A percentile compares a stretch with the other conserved stretches of the same genome.
Conservation (phyloP, 192 early-diverging fungal genomes). For the Coemansia sp. region DNA sequence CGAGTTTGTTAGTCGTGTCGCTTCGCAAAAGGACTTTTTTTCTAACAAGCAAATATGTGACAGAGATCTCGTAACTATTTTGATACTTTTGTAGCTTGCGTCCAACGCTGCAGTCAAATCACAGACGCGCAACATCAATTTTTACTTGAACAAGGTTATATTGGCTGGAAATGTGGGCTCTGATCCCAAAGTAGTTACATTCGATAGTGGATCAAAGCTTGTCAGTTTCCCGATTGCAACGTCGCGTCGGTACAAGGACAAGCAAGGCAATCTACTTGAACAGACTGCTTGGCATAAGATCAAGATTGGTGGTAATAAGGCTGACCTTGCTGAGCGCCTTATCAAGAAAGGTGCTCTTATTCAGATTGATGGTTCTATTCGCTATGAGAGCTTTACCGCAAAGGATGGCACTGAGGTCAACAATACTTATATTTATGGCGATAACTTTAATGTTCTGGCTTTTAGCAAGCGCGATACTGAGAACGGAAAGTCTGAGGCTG, state of each 20-base stretch:
- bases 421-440: slow-evolving; percentile 39
- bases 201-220: slow-evolving; percentile 51
- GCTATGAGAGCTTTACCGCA: slow-evolving; percentile 61
- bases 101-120: slow-evolving; percentile 9
- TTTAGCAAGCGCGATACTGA: slow-evolving; percentile 42
- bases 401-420: slow-evolving; percentile 61
- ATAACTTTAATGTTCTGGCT: slow-evolving; percentile 19
- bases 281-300: slow-evolving; percentile 70
- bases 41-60: neutral
- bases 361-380: slow-evolving; percentile 63
- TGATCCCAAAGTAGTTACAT: slow-evolving; percentile 54
- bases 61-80: neutral
- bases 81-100: slow-evolving; percentile 11
- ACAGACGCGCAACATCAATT: slow-evolving; percentile 24
- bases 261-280: slow-evolving; percentile 65
- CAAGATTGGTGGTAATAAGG: slow-evolving; percentile 40
- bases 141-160: slow-evolving; percentile 63
- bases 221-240: slow-evolving; percentile 66
- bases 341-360: slow-evolving; percentile 67
- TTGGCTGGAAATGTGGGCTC: slow-evolving; percentile 65
- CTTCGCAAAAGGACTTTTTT: neutral
- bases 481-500: slow-evolving; percentile 10
- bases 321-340: slow-evolving; percentile 10
- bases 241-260: slow-evolving; percentile 59
- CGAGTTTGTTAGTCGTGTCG: too few species aligned